A percentile compares a stretch with the other conserved stretches of the same genome.
These are phyloP conservation scores for Hypoxylon crocopeplum DNA, from an alignment of 495 filamentous ascomycete species.

Conservation along the genomic window DNA sequence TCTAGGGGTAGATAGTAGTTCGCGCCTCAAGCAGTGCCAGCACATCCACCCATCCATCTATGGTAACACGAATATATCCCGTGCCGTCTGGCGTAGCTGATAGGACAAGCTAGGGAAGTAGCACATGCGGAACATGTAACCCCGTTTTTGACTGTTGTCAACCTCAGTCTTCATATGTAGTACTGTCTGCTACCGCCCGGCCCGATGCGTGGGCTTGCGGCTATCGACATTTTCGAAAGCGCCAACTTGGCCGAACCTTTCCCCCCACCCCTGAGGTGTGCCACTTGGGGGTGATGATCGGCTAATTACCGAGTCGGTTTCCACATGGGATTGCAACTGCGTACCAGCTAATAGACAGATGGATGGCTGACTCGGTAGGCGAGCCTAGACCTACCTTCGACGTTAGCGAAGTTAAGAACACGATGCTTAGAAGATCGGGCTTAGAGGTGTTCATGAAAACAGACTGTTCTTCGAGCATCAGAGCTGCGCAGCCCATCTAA, in stretches of 20 bases:
- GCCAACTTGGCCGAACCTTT: background rate
- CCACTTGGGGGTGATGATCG: background rate
- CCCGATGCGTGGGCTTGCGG: conserved; percentile 1
- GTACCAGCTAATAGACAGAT: background rate
- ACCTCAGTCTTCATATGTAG: background rate
- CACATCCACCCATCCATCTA: no score
- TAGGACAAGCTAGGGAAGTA: background rate
- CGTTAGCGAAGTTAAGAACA: no score
- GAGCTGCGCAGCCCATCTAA: no score
- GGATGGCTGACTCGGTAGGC: background rate
- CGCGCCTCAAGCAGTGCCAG: background rate
- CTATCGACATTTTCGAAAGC: background rate
- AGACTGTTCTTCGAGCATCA: no score
- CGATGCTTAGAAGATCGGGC: no score
- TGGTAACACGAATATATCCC: no score
- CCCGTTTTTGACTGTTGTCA: background rate
- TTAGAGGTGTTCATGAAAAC: no score
- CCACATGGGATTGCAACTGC: conserved; percentile 5
- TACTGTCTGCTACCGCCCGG: conserved; percentile 1
- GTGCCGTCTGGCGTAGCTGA: background rate
- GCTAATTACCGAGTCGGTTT: conserved; percentile 17
- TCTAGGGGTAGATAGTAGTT: background rate
- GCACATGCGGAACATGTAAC: background rate
- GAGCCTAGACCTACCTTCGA: no score
- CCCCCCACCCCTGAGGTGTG: background rate